phyloP scores from a whole-genome alignment of 2,329 filamentous ascomycete genomes.

The Epichloe scottii region DNA sequence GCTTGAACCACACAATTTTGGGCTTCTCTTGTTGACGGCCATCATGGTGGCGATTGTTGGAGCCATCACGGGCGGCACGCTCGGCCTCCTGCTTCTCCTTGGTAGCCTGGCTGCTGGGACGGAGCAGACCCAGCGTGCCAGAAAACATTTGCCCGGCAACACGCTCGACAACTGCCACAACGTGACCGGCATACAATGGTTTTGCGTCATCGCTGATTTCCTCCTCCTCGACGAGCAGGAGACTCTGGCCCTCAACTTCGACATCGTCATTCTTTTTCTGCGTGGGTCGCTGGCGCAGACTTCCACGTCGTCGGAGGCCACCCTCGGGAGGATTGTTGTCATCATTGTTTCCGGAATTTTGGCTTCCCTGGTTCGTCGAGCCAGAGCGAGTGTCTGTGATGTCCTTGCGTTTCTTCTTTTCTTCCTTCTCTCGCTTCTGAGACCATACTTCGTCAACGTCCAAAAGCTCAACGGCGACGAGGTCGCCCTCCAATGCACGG shows the following conservation, averaged over 20 bases:
- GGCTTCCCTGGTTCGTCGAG: slow-evolving; percentile 59
- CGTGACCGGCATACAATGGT: slow-evolving; percentile 89
- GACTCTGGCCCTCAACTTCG: slow-evolving; percentile 93
- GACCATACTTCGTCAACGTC: slow-evolving; percentile 98
- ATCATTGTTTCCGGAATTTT: slow-evolving; percentile 49
- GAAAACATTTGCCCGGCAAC: slow-evolving; percentile 99
- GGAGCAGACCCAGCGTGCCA: slow-evolving; percentile 82
- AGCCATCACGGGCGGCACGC: slow-evolving; percentile 78
- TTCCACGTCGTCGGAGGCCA: slow-evolving; percentile 82
- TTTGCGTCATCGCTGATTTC: slow-evolving; percentile 98
- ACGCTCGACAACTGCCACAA: slow-evolving; percentile 94
- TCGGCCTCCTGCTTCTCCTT: slow-evolving; percentile 99
- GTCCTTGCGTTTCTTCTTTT: slow-evolving; percentile 99
- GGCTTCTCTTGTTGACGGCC: slow-evolving; percentile 82
- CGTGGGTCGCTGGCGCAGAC: slow-evolving; percentile 88
- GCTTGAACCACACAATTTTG: slow-evolving; percentile 99
- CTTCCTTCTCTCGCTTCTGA: slow-evolving; percentile 98
- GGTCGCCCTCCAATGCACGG: slow-evolving; percentile 86
- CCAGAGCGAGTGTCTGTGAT: slow-evolving; percentile 81
- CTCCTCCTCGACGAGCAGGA: slow-evolving; percentile 93
- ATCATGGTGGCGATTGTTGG: slow-evolving; percentile 56
- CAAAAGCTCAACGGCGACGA: slow-evolving; percentile 89
- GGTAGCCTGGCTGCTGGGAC: slow-evolving; percentile 93
- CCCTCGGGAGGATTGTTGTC: slow-evolving; percentile 58
- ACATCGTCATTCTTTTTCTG: slow-evolving; percentile 99